Evolutionary conservation across 352 stramenopile species (phyloP).

Genomic region (Pythium aphanidermatum): DNA sequence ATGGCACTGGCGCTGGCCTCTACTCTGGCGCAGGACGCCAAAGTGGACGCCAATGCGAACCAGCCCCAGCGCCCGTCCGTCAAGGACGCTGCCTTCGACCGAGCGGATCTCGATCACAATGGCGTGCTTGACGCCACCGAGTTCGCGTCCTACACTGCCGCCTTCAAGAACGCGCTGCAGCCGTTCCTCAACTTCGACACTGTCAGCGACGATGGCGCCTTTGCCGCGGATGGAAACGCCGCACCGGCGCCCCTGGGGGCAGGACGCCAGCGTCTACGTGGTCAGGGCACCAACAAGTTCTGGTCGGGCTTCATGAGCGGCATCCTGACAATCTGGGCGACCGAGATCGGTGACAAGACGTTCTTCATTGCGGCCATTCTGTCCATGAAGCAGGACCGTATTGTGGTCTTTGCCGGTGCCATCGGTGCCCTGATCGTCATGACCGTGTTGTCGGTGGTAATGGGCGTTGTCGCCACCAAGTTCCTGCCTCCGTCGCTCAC

Average conservation of each 20-base stretch:
- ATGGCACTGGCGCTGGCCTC: conserved; percentile 3
- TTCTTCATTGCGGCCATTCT: conserved; percentile 99
- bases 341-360: conserved; percentile 99
- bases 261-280: conserved; percentile 26
- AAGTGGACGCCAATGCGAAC: background rate
- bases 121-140: conserved; percentile 53
- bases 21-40: conserved; percentile 15
- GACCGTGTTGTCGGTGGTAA: conserved; percentile 97
- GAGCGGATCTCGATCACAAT: conserved; percentile 67
- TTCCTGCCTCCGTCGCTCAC: conserved; percentile 93
- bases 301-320: conserved; percentile 84
- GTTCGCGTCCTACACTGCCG: conserved; percentile 55
- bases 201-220: conserved; percentile 4
- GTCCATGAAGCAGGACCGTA: conserved; percentile 93
- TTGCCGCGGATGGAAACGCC: conserved; percentile 3
- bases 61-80: conserved; percentile 9
- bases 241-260: background rate
- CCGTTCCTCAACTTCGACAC: conserved; percentile 38
- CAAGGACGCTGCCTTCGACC: conserved; percentile 44
- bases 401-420: conserved; percentile 94
- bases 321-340: conserved; percentile 96
- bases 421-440: conserved; percentile 96
- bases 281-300: conserved; percentile 60
- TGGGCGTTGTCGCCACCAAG: conserved; percentile 94
- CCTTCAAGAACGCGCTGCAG: conserved; percentile 42